phyloP scores from a whole-genome alignment of 208 protist genomes.

The Wallacemonas sp. region DNA sequence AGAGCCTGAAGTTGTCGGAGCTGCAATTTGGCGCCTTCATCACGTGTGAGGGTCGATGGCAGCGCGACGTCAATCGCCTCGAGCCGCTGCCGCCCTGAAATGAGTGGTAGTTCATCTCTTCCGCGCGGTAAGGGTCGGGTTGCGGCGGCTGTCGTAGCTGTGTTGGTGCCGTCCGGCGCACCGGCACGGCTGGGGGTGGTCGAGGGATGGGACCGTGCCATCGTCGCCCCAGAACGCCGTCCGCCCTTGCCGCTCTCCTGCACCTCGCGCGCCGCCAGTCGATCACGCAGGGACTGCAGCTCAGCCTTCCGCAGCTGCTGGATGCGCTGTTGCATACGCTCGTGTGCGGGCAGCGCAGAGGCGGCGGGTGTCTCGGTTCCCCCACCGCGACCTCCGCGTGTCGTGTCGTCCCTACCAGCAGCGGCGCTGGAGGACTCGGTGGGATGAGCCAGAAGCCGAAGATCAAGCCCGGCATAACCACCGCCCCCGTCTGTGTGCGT shows the following conservation, averaged over 20 bases:
- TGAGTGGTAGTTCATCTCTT: conserved; percentile 18
- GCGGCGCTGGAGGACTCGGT: conserved; percentile 19
- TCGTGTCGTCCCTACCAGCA: not conserved
- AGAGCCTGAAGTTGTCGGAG: conserved; percentile 38
- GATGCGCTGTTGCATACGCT: conserved; percentile 18
- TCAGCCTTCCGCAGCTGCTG: not conserved
- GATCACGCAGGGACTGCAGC: conserved; percentile 8
- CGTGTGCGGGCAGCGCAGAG: conserved; percentile 15
- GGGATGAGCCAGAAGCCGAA: conserved; percentile 11
- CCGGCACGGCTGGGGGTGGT: not conserved
- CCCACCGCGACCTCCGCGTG: no score
- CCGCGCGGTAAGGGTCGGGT: conserved; percentile 9
- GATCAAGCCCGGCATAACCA: conserved; percentile 21
- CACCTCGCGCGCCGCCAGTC: conserved; percentile 8
- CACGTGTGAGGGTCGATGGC: conserved; percentile 34
- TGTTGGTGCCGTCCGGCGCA: no score
- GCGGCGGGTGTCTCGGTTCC: not conserved
- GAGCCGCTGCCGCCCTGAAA: conserved; percentile 40
- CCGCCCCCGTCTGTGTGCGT: no score
- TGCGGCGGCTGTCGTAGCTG: no score
- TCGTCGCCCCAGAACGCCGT: conserved; percentile 3
- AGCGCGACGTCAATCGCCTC: conserved; percentile 53
- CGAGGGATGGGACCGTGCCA: not conserved
- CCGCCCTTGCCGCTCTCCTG: conserved; percentile 15
- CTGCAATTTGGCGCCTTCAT: conserved; percentile 32